Percentiles rank a stretch among this genome's conserved stretches.
Conservation (phyloP, 352 stramenopile genomes). For the Globisporangium canariense region DNA sequence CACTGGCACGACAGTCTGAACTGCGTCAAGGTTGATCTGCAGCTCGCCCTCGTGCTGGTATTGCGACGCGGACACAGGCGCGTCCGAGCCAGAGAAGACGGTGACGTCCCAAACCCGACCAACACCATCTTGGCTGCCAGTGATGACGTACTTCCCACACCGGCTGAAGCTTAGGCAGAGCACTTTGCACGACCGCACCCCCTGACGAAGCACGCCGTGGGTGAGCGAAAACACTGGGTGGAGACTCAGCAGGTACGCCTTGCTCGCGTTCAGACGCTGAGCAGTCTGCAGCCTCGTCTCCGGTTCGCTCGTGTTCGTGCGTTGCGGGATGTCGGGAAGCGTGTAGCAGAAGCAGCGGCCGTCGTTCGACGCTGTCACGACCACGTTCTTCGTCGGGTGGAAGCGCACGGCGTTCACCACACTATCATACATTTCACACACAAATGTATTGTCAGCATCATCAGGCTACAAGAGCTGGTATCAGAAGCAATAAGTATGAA, state of each 20-base stretch:
- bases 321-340: conserved; percentile 62
- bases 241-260: conserved; percentile 78
- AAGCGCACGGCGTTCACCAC: conserved; percentile 87
- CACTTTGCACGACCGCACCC: conserved; percentile 68
- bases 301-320: conserved; percentile 17
- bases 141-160: conserved; percentile 88
- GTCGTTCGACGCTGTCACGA: conserved; percentile 92
- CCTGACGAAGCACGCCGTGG: conserved; percentile 41
- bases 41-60: conserved; percentile 51
- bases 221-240: conserved; percentile 79
- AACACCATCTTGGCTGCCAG: conserved; percentile 92
- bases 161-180: conserved; percentile 72
- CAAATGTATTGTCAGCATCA: neutral
- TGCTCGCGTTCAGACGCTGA: conserved; percentile 60
- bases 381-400: conserved; percentile 79
- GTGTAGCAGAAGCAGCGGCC: conserved; percentile 90
- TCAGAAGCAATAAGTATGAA: neutral
- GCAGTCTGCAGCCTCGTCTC: conserved; percentile 82
- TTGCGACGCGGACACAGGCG: conserved; percentile 41
- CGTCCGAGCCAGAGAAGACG: conserved; percentile 39
- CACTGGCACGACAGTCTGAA: neutral
- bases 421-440: conserved; percentile 20
- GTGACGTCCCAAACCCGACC: conserved; percentile 89
- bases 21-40: conserved; percentile 12
- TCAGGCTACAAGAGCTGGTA: neutral